Evolutionary conservation across 2,329 filamentous ascomycete genomes (phyloP).

Genomic region (Lasiodiplodia citricola): DNA sequence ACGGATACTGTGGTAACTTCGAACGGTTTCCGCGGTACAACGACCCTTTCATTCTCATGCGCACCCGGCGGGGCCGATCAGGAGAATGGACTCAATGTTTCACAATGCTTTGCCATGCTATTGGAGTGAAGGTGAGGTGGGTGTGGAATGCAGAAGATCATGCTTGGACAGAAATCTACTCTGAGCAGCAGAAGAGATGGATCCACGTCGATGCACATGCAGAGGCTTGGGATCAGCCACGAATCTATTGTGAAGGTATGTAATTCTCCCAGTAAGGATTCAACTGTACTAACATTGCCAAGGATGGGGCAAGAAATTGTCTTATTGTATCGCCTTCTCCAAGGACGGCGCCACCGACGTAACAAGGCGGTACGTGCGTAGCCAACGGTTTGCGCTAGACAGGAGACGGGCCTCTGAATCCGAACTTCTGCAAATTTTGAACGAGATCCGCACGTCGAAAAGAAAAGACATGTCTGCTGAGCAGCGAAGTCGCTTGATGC

Average conservation of each 20-base stretch:
- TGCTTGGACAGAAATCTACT: slow-evolving; percentile 97
- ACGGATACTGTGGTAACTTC: slow-evolving; percentile 72
- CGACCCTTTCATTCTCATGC: slow-evolving; percentile 89
- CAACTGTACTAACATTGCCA: slow-evolving; percentile 28
- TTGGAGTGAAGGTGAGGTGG: slow-evolving; percentile 91
- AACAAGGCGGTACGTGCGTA: slow-evolving; percentile 70
- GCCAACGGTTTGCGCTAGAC: slow-evolving; percentile 69
- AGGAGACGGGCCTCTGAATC: slow-evolving; percentile 84
- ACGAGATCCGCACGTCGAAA: slow-evolving; percentile 85
- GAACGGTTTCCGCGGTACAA: slow-evolving; percentile 94
- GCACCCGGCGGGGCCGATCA: slow-evolving; percentile 82
- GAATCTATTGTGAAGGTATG: slow-evolving; percentile 82
- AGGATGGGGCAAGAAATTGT: slow-evolving; percentile 95
- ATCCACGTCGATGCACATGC: slow-evolving; percentile 94
- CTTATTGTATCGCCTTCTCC: slow-evolving; percentile 95
- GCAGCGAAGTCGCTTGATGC: slow-evolving; percentile 78
- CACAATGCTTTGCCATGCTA: slow-evolving; percentile 93
- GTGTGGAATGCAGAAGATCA: slow-evolving; percentile 98
- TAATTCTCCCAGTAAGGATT: not conserved
- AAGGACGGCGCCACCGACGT: slow-evolving; percentile 78
- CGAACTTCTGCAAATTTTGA: slow-evolving; percentile 86
- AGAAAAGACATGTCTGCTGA: slow-evolving; percentile 84
- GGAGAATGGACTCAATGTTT: slow-evolving; percentile 99
- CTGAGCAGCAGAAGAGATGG: slow-evolving; percentile 90
- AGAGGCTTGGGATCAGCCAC: slow-evolving; percentile 91